Conservation (phyloP, 2,329 filamentous ascomycete genomes). For the Phoma sp. region DNA sequence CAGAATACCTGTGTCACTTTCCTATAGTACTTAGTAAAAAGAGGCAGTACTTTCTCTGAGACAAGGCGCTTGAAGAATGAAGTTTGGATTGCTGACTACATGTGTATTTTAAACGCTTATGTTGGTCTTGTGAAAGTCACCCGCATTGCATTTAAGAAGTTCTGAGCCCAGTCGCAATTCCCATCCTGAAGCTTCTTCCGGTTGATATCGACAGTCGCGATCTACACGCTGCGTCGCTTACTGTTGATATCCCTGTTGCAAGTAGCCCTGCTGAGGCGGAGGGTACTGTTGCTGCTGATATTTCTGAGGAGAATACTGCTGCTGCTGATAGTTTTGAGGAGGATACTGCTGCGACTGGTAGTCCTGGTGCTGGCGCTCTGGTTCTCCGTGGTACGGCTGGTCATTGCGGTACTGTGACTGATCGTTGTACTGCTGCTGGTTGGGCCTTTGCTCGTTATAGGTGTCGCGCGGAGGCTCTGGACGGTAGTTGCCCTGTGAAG, state of each 20-base stretch:
- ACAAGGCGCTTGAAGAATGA: no score
- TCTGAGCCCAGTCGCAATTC: no score
- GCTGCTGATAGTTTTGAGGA: constrained; percentile 2
- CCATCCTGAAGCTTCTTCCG: no score
- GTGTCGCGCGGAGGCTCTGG: constrained; percentile 7
- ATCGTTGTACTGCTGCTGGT: constrained; percentile 9
- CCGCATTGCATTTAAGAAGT: no score
- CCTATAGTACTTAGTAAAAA: no score
- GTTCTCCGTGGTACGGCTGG: constrained; percentile 14
- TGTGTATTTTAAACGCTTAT: no score
- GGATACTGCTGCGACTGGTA: constrained; percentile 6
- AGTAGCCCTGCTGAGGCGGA: neutral
- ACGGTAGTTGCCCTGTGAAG: constrained; percentile 14
- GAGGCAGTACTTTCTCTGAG: no score
- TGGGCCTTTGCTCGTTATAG: constrained; percentile 9
- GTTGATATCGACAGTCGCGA: no score
- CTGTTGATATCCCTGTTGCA: constrained; percentile 12
- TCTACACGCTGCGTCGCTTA: neutral
- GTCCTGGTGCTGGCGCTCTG: constrained; percentile 11
- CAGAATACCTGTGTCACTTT: no score
- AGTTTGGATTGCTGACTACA: no score
- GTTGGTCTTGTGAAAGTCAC: no score
- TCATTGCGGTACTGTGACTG: constrained; percentile 15
- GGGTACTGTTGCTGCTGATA: constrained; percentile 15
- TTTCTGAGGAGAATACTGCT: constrained; percentile 12